phyloP scores from a whole-genome alignment of 371 early-diverging fungal genomes.

The Syncephalis fuscata region DNA sequence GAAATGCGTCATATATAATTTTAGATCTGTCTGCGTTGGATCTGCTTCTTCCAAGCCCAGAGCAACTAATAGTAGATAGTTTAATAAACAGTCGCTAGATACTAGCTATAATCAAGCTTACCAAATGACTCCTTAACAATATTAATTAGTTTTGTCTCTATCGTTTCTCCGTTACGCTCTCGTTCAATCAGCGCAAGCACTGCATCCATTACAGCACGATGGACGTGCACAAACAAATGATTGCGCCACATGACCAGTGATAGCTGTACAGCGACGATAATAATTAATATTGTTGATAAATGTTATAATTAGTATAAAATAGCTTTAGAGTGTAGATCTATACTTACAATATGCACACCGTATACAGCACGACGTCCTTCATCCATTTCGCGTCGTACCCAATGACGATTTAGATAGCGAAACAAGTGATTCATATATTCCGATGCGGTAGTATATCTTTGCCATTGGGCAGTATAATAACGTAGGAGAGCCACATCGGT shows the following conservation, averaged over 20 bases:
- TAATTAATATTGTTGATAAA: too few relatives aligned
- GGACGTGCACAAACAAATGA: conserved; percentile 61
- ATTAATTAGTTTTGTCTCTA: conserved; percentile 72
- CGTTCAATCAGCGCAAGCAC: conserved; percentile 67
- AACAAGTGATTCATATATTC: conserved; percentile 80
- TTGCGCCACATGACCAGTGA: conserved; percentile 79
- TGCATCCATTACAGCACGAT: conserved; percentile 60
- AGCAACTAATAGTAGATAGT: conserved; percentile 4
- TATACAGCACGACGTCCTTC: conserved; percentile 81
- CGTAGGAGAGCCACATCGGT: conserved; percentile 60
- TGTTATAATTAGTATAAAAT: too few relatives aligned
- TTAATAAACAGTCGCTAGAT: not conserved
- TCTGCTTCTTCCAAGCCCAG: conserved; percentile 74
- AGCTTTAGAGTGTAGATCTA: too few relatives aligned
- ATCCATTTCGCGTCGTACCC: conserved; percentile 91
- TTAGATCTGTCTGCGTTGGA: conserved; percentile 57
- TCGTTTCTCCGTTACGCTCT: conserved; percentile 79
- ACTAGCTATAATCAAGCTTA: conserved; percentile 8
- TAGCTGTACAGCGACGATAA: conserved; percentile 23
- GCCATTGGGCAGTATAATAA: conserved; percentile 83
- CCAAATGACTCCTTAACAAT: conserved; percentile 82
- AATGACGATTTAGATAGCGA: conserved; percentile 87
- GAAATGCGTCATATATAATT: conserved; percentile 73
- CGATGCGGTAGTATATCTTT: conserved; percentile 67
- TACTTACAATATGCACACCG: conserved; percentile 80